phyloP scores from a whole-genome alignment of 2,329 filamentous ascomycete species.

The Truncatella angustata region DNA sequence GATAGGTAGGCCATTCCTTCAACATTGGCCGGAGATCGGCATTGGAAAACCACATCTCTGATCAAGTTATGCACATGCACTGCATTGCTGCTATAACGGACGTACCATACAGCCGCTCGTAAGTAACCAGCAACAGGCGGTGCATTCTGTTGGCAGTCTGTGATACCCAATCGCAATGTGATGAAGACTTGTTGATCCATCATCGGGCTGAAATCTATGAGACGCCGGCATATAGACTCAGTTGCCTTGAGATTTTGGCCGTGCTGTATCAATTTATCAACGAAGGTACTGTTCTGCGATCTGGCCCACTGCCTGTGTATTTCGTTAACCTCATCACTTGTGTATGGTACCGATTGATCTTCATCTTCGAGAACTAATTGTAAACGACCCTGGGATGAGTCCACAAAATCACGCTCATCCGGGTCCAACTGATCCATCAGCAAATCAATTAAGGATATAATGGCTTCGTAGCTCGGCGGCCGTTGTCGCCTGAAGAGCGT shows the following conservation, averaged over 20 bases:
- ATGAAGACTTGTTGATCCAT: slow-evolving; percentile 52
- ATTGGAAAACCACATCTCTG: slow-evolving; percentile 42
- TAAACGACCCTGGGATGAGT: slow-evolving; percentile 38
- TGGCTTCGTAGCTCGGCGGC: slow-evolving; percentile 51
- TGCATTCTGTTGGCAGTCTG: slow-evolving; percentile 41
- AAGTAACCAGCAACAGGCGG: slow-evolving; percentile 55
- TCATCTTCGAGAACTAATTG: slow-evolving; percentile 27
- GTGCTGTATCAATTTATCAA: slow-evolving; percentile 64
- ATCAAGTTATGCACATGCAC: slow-evolving; percentile 38
- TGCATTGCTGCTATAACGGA: slow-evolving; percentile 36
- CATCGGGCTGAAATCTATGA: slow-evolving; percentile 51
- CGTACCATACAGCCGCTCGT: slow-evolving; percentile 54
- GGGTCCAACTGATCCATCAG: slow-evolving; percentile 44
- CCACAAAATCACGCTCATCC: slow-evolving; percentile 33
- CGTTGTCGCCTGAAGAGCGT: slow-evolving; percentile 51
- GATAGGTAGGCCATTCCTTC: slow-evolving; percentile 50
- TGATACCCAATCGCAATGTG: slow-evolving; percentile 54
- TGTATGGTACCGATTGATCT: slow-evolving; percentile 42
- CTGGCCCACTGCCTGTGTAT: slow-evolving; percentile 42
- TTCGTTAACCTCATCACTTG: slow-evolving; percentile 42
- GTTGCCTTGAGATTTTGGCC: slow-evolving; percentile 54
- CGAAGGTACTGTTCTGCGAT: slow-evolving; percentile 47
- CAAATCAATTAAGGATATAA: slow-evolving; percentile 49
- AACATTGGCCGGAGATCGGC: slow-evolving; percentile 39
- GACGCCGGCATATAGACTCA: slow-evolving; percentile 53